Evolutionary conservation across 148 eudicot genomes (phyloP), one percentile per base, ranked within the genome.

Genomic region (Chenopodium album): DNA sequence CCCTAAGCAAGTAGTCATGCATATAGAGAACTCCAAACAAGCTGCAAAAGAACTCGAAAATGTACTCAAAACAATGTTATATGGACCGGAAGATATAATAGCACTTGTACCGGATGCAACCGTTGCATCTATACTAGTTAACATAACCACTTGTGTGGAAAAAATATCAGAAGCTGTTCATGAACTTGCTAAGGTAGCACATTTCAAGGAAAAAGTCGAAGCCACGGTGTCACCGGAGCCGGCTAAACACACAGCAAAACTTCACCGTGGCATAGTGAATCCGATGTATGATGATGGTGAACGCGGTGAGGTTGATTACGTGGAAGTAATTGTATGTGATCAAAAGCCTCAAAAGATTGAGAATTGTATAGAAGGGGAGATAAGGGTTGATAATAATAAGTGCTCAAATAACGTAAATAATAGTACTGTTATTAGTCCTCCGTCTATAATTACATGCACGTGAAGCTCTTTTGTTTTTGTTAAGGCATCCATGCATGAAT

Each of bases 181-280:
- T 14, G 92, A 89, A 71, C 92, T 90, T 48, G 88, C 92, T 0
- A 76, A 78, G 22, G 71, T 79, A 50, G 94, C 94, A 22, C 77
- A 71, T 48, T 90, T 90, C 82, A 71, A 80, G 79, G 59, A 37
- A 2, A 73, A 23, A 0, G 76, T 41, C 2, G 84, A 81, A 47
- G 37, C 77, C n/a, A 84, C 75, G 0, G 79, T 78, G 3, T 72
- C 85, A 1, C 84, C 83, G 0, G 85, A 80, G 73, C 68, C 26
- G 1, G 0, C 46, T 5, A 85, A 81, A 73, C 76, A 76, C 1
- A 83, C 77, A 44, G 79, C 83, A 29, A 67, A 77, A 26, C 88
- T 87, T 66, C 90, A 76, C 59, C 87, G 87, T 4, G 94, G 91
- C 66, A 75, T 77, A 8, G 86, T 90, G 68, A 87, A 81, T 12